Percentiles rank a stretch among this genome's conserved stretches.
These are phyloP conservation scores for Dryas drummondii DNA, from an alignment of 306 rosid species.

Conservation along the genomic window DNA sequence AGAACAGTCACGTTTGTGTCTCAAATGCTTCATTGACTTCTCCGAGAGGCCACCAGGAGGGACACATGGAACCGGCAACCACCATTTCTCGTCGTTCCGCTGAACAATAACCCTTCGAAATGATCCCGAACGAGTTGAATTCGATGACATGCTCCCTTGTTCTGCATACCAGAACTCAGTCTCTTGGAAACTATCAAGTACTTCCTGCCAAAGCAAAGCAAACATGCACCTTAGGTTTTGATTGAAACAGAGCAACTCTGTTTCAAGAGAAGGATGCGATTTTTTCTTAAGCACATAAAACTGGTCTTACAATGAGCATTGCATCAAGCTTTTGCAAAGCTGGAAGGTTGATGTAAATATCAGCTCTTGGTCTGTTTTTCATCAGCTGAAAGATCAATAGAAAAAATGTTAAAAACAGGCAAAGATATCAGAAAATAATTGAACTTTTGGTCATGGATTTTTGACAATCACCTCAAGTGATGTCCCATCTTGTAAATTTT, in stretches of 20 bases:
- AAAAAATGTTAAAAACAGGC: constrained; percentile 13
- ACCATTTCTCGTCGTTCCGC: constrained; percentile 95
- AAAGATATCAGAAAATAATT: not conserved
- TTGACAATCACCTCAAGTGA: constrained; percentile 58
- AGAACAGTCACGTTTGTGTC: constrained; percentile 69
- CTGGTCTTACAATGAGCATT: constrained; percentile 75
- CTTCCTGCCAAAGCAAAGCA: constrained; percentile 53
- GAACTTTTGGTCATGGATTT: constrained; percentile 19
- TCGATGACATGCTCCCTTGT: constrained; percentile 75
- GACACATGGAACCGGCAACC: constrained; percentile 94
- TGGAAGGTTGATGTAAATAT: constrained; percentile 84
- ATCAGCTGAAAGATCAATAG: constrained; percentile 55
- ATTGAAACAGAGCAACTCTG: not conserved
- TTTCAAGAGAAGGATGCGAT: not conserved
- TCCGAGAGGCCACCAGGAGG: constrained; percentile 67
- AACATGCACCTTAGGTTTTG: not conserved
- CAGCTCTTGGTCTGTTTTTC: constrained; percentile 77
- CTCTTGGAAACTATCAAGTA: constrained; percentile 71
- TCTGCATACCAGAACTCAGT: constrained; percentile 91
- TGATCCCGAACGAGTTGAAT: constrained; percentile 62
- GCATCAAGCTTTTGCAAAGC: constrained; percentile 88
- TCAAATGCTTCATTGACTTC: constrained; percentile 65
- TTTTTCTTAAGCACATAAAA: not conserved
- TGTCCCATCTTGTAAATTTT: constrained; percentile 62
- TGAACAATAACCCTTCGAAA: constrained; percentile 59